Base-by-base conservation (phyloP, 306 rosid genomes). In the Inga oerstediana region DNA sequence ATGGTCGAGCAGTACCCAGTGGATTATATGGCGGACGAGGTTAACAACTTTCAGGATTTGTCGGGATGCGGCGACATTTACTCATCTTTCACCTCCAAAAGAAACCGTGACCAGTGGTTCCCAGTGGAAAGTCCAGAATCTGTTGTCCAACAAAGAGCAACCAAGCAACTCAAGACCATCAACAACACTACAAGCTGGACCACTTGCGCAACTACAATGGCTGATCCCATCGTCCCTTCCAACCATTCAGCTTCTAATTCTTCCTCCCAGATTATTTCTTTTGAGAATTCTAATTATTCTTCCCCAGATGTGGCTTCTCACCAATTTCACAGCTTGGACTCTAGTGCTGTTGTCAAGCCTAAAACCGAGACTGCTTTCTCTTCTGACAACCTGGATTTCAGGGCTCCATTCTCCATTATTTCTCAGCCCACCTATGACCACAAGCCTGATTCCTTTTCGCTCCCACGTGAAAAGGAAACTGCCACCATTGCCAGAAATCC, bases 211-310 rank as follows among this genome's bases (percentile, higher is more conserved):
- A 30, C 81, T 24, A 24, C 83, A 9, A 62, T 62, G 16, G 68
- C 68, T 12, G 81, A 80, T 54, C 65, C 34, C 20, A 71, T 30
- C 20, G 66, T n/a, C 10, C 48, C 68, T 72, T 22, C 79, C 27
- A 86, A 59, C 76, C 79, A 79, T 7, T 51, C 88, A 46, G 45
- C 88, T 39, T 76, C 88, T 32, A 41, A 43, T 44, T 76, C 92
- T 20, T 71, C 92, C 5, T 87, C 98, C 27, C 90, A 93, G 45
- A 66, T 95, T 1, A 88, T 95, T 69, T 91, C 97, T 19, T 95
- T 95, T 48, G 85, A 82, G 3, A 80, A 86, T 43, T 80, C 81
- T 2, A 81, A 84, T 2, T 80, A 84, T 24, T 81, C 91, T 20
- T 44, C 87, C 3, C 54, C 87, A 2, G 44, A 34, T 10, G 52